Evolutionary conservation across 495 filamentous ascomycete genomes (phyloP).

Genomic region (Penicillium flavigenum): DNA sequence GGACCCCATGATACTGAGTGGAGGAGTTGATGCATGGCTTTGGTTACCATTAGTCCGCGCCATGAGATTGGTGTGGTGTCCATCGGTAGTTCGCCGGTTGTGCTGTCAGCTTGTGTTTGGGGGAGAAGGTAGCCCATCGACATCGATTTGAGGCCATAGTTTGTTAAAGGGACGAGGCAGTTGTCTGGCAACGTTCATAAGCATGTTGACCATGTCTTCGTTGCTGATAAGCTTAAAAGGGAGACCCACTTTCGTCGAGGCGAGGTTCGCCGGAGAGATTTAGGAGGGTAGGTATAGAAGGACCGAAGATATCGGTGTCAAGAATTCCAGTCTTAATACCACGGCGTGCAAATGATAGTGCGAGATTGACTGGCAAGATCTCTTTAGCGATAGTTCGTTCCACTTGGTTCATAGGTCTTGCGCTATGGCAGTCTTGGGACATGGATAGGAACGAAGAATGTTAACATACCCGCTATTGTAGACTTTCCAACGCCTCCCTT

Average conservation of each 20-base stretch:
- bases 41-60: slow-evolving; percentile 97
- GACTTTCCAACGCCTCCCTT: slow-evolving; percentile 98
- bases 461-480: slow-evolving; percentile 71
- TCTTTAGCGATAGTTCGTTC: slow-evolving; percentile 8
- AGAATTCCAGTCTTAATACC: slow-evolving; percentile 83
- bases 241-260: slow-evolving; percentile 56
- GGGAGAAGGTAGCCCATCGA: slow-evolving; percentile 92
- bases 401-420: neutral
- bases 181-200: slow-evolving; percentile 54
- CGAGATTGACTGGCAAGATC: slow-evolving; percentile 66
- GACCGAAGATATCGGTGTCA: slow-evolving; percentile 95
- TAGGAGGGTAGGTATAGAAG: slow-evolving; percentile 87
- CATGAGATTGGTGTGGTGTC: slow-evolving; percentile 84
- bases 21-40: slow-evolving; percentile 91
- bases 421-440: neutral
- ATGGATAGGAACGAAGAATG: too few relatives aligned
- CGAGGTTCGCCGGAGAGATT: slow-evolving; percentile 72
- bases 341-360: slow-evolving; percentile 76
- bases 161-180: slow-evolving; percentile 82
- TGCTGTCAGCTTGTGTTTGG: slow-evolving; percentile 28
- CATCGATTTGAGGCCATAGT: slow-evolving; percentile 96
- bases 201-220: neutral
- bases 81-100: slow-evolving; percentile 40
- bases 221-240: neutral
- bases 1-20: slow-evolving; percentile 90